Percentiles rank a stretch among this genome's conserved stretches.
Conservation (phyloP, 2,329 filamentous ascomycete species). For the Coniochaeta ligniaria region DNA sequence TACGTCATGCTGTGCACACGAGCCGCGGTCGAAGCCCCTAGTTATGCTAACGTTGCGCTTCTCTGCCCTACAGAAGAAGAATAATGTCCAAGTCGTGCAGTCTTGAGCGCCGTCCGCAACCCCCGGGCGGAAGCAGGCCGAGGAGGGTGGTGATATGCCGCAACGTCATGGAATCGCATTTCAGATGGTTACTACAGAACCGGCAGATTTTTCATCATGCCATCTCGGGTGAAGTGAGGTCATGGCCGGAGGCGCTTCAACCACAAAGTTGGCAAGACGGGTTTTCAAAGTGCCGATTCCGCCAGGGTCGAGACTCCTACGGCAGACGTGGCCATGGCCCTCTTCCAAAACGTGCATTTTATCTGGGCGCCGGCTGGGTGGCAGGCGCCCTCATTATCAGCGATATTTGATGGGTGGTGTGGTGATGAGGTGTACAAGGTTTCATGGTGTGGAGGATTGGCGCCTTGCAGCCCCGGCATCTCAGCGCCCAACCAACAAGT, state of each 20-base stretch:
- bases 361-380: neutral
- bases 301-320: neutral
- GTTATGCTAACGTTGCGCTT: slow-evolving; percentile 5
- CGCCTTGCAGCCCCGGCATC: slow-evolving; percentile 35
- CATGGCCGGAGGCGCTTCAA: neutral
- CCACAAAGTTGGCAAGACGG: neutral
- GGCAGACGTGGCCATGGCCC: neutral
- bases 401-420: slow-evolving; percentile 18
- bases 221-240: neutral
- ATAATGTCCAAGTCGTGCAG: slow-evolving; percentile 81
- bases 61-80: slow-evolving; percentile 62
- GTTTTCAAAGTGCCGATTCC: neutral
- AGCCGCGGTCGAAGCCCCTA: neutral
- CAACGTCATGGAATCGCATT: neutral
- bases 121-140: neutral
- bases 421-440: slow-evolving; percentile 42
- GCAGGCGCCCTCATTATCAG: neutral
- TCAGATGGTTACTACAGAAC: neutral
- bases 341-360: neutral
- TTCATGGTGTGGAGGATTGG: slow-evolving; percentile 16
- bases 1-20: slow-evolving; percentile 31
- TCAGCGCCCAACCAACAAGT: slow-evolving; percentile 40
- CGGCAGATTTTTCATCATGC: neutral
- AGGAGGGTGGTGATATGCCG: neutral
- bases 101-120: slow-evolving; percentile 39